These are phyloP conservation scores for Lagerstroemia speciosa DNA, from an alignment of 345 rosid genomes.

Conservation along the genomic window DNA sequence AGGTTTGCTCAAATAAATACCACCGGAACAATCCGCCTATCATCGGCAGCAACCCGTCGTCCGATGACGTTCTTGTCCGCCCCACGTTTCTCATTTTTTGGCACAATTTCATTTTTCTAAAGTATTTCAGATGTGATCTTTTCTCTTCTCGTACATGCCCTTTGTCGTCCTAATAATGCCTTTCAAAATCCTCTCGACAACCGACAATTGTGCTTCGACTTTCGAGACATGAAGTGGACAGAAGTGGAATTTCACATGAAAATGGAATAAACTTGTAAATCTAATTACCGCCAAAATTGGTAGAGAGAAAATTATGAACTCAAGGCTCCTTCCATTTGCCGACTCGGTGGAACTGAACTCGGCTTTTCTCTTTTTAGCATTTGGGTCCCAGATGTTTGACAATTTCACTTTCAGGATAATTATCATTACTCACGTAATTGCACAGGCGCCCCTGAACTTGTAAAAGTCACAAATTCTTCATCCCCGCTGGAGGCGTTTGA, in stretches of 20 bases:
- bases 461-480: neutral
- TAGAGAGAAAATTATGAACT: neutral
- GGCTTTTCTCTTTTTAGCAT: neutral
- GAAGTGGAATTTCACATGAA: neutral
- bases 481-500: neutral
- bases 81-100: neutral
- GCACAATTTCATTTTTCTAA: neutral
- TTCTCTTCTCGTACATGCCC: neutral
- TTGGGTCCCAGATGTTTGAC: neutral
- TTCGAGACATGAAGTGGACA: neutral
- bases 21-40: neutral
- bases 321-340: neutral
- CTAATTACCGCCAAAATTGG: neutral
- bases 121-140: neutral
- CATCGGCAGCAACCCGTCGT: neutral
- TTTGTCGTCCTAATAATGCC: too few relatives aligned
- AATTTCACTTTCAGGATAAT: neutral
- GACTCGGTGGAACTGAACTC: too few relatives aligned
- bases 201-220: too few relatives aligned
- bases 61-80: slow-evolving; percentile 3
- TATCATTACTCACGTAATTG: too few relatives aligned
- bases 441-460: neutral
- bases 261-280: neutral
- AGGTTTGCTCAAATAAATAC: neutral
- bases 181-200: too few relatives aligned